Base-by-base conservation (phyloP, 208 protist species). In the Strigomonas culicis region DNA sequence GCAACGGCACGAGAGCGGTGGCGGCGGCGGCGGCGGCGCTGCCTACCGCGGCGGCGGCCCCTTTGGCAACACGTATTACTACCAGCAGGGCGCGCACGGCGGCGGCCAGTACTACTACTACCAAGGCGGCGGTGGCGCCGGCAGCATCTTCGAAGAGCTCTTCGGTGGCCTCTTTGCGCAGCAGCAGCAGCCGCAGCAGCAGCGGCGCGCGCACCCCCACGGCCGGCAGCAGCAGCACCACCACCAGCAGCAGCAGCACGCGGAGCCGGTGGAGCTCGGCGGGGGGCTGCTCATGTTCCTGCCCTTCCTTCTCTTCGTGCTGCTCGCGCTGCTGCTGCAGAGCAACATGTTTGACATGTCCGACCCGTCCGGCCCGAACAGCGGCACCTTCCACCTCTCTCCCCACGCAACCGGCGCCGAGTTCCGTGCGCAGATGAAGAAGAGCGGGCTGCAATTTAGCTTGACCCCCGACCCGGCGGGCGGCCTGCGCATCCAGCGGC, bases 1-100 rank as follows among this genome's bases (percentile, higher is more conserved):
- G 24, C 83, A 88, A 71, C 86, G 76, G 43, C 89, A 95, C 52
- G 89, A 95, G 74, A 92, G 77, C 73, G 72, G 63, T 22, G 71
- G 58, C 61, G 41, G 24, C n/a, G 52, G 52, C 22, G 52, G 22
- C 22, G 67, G 57, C 52, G 56, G 46, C 28, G 53, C 2, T 25
- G 57, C 59, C 13, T 27, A 68, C 25, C 36, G 46, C 19, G 50
- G 21, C 24, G 50, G 17, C 50, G 53, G n/a, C n/a, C n/a, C n/a
- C 62, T 80, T 80, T 41, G 75, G 74, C 44, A 70, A 63, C 55
- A n/a, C n/a, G n/a, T n/a, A n/a, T n/a, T n/a, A n/a, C n/a, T n/a
- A n/a, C n/a, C n/a, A n/a, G n/a, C n/a, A n/a, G n/a, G 68, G 30
- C 39, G 44, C 1, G 4, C 19, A n/a, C n/a, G 15, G 21, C 4